phyloP scores from a whole-genome alignment of 306 rosid species.

The Prunus davidiana region DNA sequence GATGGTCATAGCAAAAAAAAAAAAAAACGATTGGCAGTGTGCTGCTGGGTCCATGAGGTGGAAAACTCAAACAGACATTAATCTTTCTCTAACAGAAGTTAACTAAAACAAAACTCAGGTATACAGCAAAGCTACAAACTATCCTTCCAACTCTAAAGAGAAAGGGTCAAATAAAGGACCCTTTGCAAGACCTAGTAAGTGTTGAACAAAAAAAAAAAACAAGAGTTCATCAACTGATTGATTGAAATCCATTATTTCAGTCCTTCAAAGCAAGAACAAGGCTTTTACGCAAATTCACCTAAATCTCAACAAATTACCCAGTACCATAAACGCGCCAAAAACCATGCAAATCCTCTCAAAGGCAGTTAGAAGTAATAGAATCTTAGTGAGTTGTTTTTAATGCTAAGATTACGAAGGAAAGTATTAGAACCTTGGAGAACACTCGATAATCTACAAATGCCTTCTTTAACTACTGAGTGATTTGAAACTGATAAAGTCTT shows the following conservation, averaged over 20 bases:
- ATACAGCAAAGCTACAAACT: neutral
- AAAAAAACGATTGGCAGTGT: neutral
- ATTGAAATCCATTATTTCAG: neutral
- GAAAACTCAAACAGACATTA: neutral
- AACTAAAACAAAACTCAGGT: neutral
- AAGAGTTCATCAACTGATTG: neutral
- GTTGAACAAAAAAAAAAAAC: neutral
- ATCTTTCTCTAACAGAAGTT: neutral
- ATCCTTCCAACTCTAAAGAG: constrained; percentile 5
- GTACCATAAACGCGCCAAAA: neutral
- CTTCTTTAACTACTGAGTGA: neutral
- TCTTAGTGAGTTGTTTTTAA: neutral
- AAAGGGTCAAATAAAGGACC: neutral
- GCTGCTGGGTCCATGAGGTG: neutral
- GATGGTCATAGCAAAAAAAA: neutral
- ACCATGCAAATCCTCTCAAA: neutral
- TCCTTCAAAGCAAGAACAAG: neutral
- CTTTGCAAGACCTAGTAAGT: neutral
- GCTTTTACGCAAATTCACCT: neutral
- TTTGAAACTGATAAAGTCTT: neutral
- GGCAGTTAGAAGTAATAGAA: no score
- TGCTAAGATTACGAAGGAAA: neutral
- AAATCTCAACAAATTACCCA: neutral
- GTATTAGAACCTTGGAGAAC: neutral
- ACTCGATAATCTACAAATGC: no score